A percentile compares a stretch with the other conserved stretches of the same genome.
These are phyloP conservation scores for Inosperma sp. DNA, from an alignment of 768 basidiomycete genomes.

Conservation along the genomic window DNA sequence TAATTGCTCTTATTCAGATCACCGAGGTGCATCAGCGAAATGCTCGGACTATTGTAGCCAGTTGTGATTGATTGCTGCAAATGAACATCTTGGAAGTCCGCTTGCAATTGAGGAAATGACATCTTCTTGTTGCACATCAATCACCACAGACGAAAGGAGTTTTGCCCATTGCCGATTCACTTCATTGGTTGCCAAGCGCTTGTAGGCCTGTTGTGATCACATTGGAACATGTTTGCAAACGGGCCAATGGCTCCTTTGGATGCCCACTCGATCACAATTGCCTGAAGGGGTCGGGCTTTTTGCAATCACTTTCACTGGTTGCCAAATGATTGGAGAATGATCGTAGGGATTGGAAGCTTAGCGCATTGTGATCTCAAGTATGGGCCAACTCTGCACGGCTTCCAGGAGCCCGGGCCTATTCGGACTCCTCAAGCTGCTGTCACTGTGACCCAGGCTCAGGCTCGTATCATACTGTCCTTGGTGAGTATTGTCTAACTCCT, in stretches of 20 bases:
- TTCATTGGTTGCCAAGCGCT: not conserved
- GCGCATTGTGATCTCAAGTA: not conserved
- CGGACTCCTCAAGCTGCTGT: too few species aligned
- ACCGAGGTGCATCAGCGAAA: conserved; percentile 83
- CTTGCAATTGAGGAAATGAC: not conserved
- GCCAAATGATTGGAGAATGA: not conserved
- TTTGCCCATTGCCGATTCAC: not conserved
- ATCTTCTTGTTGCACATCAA: not conserved
- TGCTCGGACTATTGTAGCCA: too few species aligned
- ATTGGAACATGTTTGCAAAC: not conserved
- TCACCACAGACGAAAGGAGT: not conserved
- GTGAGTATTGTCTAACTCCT: not conserved
- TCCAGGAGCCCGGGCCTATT: not conserved
- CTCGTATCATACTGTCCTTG: not conserved
- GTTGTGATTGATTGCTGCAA: too few species aligned
- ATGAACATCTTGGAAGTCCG: not conserved
- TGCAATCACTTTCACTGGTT: not conserved
- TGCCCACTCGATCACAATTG: not conserved
- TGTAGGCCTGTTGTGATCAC: not conserved
- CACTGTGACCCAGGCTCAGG: too few species aligned
- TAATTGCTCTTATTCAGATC: conserved; percentile 90
- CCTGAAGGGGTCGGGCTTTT: not conserved
- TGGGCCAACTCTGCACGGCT: not conserved
- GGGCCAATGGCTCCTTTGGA: not conserved
- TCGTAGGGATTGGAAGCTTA: not conserved